These are phyloP conservation scores for Cercophora samala DNA, from an alignment of 495 filamentous ascomycete genomes.

Conservation along the genomic window DNA sequence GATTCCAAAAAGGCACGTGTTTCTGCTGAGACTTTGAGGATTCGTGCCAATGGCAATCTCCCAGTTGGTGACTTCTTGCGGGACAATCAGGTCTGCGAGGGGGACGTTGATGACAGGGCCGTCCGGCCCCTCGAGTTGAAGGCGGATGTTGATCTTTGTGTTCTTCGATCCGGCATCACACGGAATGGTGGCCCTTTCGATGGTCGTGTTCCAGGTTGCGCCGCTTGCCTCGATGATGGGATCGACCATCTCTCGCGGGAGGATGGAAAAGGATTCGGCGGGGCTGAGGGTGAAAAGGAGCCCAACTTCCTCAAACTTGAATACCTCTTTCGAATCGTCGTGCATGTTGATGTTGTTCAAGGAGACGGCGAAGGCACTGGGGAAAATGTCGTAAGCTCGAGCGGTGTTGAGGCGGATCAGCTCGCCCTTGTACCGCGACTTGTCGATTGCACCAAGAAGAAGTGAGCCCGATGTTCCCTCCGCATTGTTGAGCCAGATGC, in stretches of 20 bases:
- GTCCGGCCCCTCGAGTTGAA: conserved; percentile 7
- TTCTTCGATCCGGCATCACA: conserved; percentile 3
- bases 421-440: conserved; percentile 66
- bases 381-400: conserved; percentile 33
- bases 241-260: not conserved
- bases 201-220: not conserved
- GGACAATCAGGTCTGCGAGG: conserved; percentile 5
- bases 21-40: not conserved
- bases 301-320: not conserved
- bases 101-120: conserved; percentile 7
- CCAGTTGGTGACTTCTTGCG: conserved; percentile 1
- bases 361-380: conserved; percentile 61
- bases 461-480: conserved; percentile 64
- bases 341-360: conserved; percentile 44
- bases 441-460: conserved; percentile 82
- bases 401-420: conserved; percentile 57
- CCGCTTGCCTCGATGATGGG: conserved; percentile 1
- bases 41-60: not conserved
- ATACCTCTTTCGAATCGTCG: not conserved
- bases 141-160: conserved; percentile 1
- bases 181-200: conserved; percentile 1
- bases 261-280: conserved; percentile 6
- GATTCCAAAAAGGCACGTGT: conserved; percentile 10
- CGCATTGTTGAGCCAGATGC: conserved; percentile 71
- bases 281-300: conserved; percentile 9